Conservation (phyloP, 2,329 filamentous ascomycete species). For the Exophiala spinifera region DNA sequence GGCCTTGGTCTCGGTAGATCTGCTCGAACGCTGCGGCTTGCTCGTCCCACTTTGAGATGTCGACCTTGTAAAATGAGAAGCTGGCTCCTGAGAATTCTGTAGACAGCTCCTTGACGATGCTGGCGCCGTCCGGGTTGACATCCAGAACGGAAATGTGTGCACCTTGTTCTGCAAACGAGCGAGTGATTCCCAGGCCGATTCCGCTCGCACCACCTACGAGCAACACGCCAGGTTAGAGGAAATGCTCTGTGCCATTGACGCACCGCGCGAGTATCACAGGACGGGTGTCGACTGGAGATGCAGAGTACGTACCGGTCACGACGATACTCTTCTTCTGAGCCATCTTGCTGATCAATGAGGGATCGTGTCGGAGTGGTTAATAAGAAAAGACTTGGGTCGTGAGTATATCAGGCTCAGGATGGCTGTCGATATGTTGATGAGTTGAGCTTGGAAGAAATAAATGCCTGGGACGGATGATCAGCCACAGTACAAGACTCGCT, state of each 20-base stretch:
- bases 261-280: too few species aligned
- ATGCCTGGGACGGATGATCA: too few species aligned
- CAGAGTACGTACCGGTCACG: slow-evolving; percentile 33
- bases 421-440: too few species aligned
- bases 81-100: slow-evolving; percentile 30
- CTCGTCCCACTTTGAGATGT: slow-evolving; percentile 38
- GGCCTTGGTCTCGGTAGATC: slow-evolving; percentile 34
- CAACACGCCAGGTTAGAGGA: slow-evolving; percentile 2
- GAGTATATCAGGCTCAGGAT: too few species aligned
- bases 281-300: not conserved
- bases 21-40: slow-evolving; percentile 38
- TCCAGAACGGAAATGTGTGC: slow-evolving; percentile 37
- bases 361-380: too few species aligned
- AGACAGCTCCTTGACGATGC: slow-evolving; percentile 28
- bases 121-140: slow-evolving; percentile 31
- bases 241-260: too few species aligned
- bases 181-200: slow-evolving; percentile 38
- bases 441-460: too few species aligned
- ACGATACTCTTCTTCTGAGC: slow-evolving; percentile 30
- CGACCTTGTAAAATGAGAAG: slow-evolving; percentile 33
- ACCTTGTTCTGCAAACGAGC: slow-evolving; percentile 32
- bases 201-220: slow-evolving; percentile 37
- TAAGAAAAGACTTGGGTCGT: too few species aligned
- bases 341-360: not conserved
- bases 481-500: too few species aligned